Evolutionary conservation across 805 yeast genomes (phyloP), one percentile per base, ranked within the genome.

Genomic region (Candida schatavii): DNA sequence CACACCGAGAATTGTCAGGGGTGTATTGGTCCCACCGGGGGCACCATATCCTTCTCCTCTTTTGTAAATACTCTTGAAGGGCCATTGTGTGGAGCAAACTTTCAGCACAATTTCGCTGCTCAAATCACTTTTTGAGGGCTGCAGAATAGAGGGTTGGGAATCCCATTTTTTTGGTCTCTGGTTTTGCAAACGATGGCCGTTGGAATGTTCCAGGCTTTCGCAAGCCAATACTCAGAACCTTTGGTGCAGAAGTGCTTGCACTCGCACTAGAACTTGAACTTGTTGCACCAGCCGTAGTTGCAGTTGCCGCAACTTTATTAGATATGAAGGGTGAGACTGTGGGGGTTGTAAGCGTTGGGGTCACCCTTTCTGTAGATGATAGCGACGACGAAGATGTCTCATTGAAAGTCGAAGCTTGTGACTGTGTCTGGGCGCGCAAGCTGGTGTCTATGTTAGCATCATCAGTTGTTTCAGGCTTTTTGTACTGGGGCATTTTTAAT

Each of bases 151-250:
- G 46, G 17, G 46, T 46, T 2, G 67, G 62, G 35, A 56, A 56
- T n/a, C 57, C 60, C 31, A 57, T 39, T 27, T 44, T 43, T 10
- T 47, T 20, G 35, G 43, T 48, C 13, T 50, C 59, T 14, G 42
- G 40, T 25, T 50, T 54, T 4, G 47, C 36, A 21, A 42, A 47
- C 15, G 45, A 36, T 15, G 69, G 69, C 40, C 58, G 50, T 49
- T 62, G 68, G 47, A 64, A 64, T 45, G 61, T 60, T 25, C 64
- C 61, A 5, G 70, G 71, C 46, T 56, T 61, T 48, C 55, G 56
- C 38, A 64, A 56, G 9, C 56, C 56, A 9, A 49, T 27, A 20
- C n/a, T n/a, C n/a, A n/a, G n/a, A n/a, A n/a, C n/a, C n/a, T n/a
- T n/a, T n/a, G n/a, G n/a, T n/a, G n/a, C n/a, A n/a, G n/a, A n/a